phyloP scores from a whole-genome alignment of 2,329 filamentous ascomycete genomes.

The Aspergillus sergii region DNA sequence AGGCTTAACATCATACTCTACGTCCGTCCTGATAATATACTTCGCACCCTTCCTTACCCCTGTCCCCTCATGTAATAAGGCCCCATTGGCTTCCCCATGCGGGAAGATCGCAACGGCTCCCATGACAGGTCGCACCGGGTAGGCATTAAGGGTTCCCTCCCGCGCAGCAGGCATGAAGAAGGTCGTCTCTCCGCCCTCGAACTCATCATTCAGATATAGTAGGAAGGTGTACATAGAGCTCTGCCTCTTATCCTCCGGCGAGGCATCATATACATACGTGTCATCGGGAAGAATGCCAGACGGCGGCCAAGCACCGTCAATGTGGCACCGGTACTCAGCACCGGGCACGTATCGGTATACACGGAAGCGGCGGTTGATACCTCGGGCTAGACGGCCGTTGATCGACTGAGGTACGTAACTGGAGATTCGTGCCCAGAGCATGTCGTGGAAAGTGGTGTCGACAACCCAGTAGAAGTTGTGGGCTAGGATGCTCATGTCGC shows the following conservation, averaged over 20 bases:
- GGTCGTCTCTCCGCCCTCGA: slow-evolving; percentile 70
- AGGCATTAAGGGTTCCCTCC: slow-evolving; percentile 70
- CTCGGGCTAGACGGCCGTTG: slow-evolving; percentile 60
- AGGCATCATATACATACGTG: slow-evolving; percentile 68
- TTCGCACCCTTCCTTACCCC: slow-evolving; percentile 67
- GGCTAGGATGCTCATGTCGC: slow-evolving; percentile 65
- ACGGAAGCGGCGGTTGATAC: slow-evolving; percentile 70
- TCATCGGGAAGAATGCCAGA: slow-evolving; percentile 63
- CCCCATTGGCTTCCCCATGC: slow-evolving; percentile 67
- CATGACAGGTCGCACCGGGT: slow-evolving; percentile 69
- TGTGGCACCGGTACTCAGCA: slow-evolving; percentile 71
- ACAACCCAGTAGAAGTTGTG: slow-evolving; percentile 77
- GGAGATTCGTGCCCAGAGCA: slow-evolving; percentile 63
- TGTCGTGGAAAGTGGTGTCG: slow-evolving; percentile 64
- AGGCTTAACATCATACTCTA: slow-evolving; percentile 65
- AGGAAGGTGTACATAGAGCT: slow-evolving; percentile 71
- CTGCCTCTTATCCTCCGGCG: slow-evolving; percentile 61
- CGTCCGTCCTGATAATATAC: slow-evolving; percentile 72
- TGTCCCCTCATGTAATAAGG: slow-evolving; percentile 69
- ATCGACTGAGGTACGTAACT: slow-evolving; percentile 60
- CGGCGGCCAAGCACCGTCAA: slow-evolving; percentile 73
- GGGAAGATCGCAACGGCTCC: slow-evolving; percentile 70
- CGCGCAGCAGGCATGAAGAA: slow-evolving; percentile 67
- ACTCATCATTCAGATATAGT: slow-evolving; percentile 71
- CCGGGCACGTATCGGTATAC: slow-evolving; percentile 74